Conservation (phyloP, 768 basidiomycete species). For the Boletus insuetus region DNA sequence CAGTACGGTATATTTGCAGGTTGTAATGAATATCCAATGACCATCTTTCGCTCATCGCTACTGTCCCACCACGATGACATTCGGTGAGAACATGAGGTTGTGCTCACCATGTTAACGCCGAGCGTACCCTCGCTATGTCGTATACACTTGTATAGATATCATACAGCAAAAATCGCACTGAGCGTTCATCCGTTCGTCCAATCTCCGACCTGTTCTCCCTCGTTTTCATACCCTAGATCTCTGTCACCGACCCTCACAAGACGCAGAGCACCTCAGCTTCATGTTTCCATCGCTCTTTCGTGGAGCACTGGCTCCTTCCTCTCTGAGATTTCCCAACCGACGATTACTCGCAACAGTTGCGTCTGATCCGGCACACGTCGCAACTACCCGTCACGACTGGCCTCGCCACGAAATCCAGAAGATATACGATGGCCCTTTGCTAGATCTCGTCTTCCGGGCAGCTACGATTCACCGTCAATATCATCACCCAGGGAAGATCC, state of each 20-base stretch:
- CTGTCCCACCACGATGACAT: background rate
- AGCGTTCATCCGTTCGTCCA: background rate
- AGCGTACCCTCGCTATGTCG: background rate
- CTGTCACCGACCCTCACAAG: too few species aligned
- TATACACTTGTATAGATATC: background rate
- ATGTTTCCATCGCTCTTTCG: conserved; percentile 15
- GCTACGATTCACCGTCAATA: conserved; percentile 80
- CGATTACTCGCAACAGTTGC: conserved; percentile 63
- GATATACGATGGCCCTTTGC: conserved; percentile 81
- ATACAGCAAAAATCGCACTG: too few species aligned
- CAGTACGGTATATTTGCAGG: conserved; percentile 24
- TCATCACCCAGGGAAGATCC: conserved; percentile 88
- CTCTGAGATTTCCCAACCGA: conserved; percentile 22
- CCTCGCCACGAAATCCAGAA: conserved; percentile 74
- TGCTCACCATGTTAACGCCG: background rate
- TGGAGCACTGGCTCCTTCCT: conserved; percentile 4
- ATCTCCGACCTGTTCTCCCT: conserved; percentile 1
- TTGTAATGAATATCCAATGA: conserved; percentile 26
- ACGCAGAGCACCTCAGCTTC: background rate
- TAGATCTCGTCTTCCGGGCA: conserved; percentile 87
- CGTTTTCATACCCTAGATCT: too few species aligned
- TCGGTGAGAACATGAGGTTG: background rate
- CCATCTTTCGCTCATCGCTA: background rate
- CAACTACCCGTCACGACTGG: conserved; percentile 61
- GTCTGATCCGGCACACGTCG: conserved; percentile 3